phyloP scores from a whole-genome alignment of 805 yeast species.

The Spathaspora passalidarum region DNA sequence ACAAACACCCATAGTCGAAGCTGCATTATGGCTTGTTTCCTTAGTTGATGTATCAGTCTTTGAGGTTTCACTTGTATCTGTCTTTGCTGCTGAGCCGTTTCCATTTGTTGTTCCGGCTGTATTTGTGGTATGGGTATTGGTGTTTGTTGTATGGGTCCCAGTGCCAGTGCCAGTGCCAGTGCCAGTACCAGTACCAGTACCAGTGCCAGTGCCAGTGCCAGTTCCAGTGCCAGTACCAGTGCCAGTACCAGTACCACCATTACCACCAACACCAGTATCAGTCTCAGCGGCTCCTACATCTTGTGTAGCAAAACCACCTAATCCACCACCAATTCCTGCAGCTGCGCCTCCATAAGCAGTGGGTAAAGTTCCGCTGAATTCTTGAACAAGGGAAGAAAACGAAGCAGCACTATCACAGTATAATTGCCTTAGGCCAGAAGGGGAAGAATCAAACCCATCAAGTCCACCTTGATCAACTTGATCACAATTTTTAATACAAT shows the following conservation, averaged over 20 bases:
- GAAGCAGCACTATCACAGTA: conserved; percentile 2
- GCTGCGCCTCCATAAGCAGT: neutral
- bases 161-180: neutral
- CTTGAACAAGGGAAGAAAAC: conserved; percentile 2
- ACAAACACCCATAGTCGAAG: neutral
- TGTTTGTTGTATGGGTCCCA: neutral
- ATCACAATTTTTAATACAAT: conserved; percentile 2
- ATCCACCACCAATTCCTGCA: neutral
- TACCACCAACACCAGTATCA: neutral
- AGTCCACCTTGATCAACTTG: neutral
- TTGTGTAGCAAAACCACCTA: neutral
- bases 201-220: neutral
- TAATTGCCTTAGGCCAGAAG: neutral
- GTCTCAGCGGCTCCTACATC: neutral
- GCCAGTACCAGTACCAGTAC: neutral
- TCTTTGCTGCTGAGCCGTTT: neutral
- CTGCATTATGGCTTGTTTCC: neutral
- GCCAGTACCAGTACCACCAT: neutral
- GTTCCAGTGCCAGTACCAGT: neutral
- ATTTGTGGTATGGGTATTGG: neutral
- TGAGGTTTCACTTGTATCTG: neutral
- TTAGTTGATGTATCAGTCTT: neutral
- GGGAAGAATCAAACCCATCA: neutral
- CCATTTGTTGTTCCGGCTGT: neutral
- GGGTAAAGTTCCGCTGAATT: neutral